Evolutionary conservation across 345 rosid genomes (phyloP), one percentile per base, ranked within the genome.

Genomic region (Limnanthes douglasii): DNA sequence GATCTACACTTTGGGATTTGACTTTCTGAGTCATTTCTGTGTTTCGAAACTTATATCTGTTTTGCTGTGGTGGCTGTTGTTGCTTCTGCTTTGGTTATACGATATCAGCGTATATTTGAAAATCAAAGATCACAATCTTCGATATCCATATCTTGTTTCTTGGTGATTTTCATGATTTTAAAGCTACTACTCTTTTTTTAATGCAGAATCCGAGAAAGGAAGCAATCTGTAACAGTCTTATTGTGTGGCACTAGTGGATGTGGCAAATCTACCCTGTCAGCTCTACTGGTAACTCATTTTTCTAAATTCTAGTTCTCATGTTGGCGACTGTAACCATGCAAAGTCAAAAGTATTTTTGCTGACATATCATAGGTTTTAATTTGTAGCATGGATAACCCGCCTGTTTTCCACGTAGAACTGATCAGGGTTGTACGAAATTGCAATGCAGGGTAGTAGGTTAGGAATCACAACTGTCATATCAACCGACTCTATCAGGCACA

Each of bases 231-330:
- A 41, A 92, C 99, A 44, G 78, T 92, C 54, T 73, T 92, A 51
- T 54, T 92, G 64, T 92, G 99, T 51, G 99, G 99, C 40, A 92
- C 99, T 29, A 92, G 99, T 53, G 99, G 99, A 59, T 92, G 99
- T 65, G 96, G 99, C 21, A 92, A 92, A 71, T 92, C 99, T 53
- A 92, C 99, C 39, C 54, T 92, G 70, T 85, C 99, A n/a, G 88
- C 99, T 7, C 68, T 92, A 70, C 86, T 92, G 84, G 99, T 92
- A 73, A 15, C 21, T 37, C 12, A 52, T 54, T 37, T 40, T 50
- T 39, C 19, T 8, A 38, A 31, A 48, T 31, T 18, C 31, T 23
- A 15, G 23, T 39, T 31, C 40, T 19, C 32, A 54, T 19, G 16
- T 25, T 47, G 34, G 19, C 18, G 26, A 23, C 8, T 18, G 24